Conservation (phyloP, 495 filamentous ascomycete species). For the Hapsidospora chrysogenum region DNA sequence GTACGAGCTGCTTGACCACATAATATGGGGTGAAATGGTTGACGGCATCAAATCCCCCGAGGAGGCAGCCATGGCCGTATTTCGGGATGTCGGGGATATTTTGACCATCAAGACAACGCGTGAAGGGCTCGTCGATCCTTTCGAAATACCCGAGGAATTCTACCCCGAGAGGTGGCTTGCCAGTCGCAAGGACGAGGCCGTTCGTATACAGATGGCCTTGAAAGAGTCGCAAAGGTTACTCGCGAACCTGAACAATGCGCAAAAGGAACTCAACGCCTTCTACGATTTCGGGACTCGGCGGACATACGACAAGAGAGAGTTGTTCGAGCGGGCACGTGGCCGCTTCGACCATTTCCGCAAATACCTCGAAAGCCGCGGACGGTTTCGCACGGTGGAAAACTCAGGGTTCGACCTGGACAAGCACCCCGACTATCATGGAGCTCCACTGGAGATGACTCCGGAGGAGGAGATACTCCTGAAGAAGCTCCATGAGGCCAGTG, state of each 20-base stretch:
- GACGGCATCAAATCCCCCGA: conserved; percentile 18
- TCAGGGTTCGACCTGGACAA: conserved; percentile 30
- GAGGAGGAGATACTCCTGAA: conserved; percentile 8
- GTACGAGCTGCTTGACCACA: conserved; percentile 56
- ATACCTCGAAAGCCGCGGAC: conserved; percentile 7
- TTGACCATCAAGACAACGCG: conserved; percentile 42
- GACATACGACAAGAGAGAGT: conserved; percentile 8
- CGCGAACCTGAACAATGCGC: not conserved
- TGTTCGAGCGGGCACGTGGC: conserved; percentile 13
- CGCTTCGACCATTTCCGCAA: conserved; percentile 13
- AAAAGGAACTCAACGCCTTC: conserved; percentile 2
- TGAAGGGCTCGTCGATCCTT: conserved; percentile 22
- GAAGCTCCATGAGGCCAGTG: not conserved
- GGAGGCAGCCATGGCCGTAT: conserved; percentile 27
- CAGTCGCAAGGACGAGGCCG: conserved; percentile 31
- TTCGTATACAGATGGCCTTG: conserved; percentile 23
- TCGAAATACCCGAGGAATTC: conserved; percentile 53
- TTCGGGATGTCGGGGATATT: conserved; percentile 47
- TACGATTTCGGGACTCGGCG: conserved; percentile 5
- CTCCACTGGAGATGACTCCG: conserved; percentile 21
- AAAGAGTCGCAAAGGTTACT: not conserved
- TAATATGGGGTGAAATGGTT: conserved; percentile 37
- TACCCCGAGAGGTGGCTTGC: conserved; percentile 69
- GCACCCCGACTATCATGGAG: conserved; percentile 21
- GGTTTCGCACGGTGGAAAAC: conserved; percentile 21